Percentiles rank a stretch among this genome's conserved stretches.
These are phyloP conservation scores for Phylloporus sp. DNA, from an alignment of 768 basidiomycete species.

Conservation along the genomic window DNA sequence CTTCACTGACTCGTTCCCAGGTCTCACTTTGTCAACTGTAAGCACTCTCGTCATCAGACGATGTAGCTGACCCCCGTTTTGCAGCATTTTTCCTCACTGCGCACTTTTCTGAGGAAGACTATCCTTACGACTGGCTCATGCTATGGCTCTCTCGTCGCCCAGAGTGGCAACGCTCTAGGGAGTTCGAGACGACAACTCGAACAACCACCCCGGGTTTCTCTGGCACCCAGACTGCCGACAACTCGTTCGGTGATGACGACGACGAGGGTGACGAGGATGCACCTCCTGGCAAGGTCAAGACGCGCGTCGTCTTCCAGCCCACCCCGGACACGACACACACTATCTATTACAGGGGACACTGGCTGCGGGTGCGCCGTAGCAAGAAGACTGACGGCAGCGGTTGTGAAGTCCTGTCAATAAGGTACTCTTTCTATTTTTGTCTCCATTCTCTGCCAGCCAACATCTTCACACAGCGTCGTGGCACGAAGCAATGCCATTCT, in stretches of 20 bases:
- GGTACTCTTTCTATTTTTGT: conserved; percentile 37
- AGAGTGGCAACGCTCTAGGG: conserved; percentile 86
- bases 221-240: conserved; percentile 42
- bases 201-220: conserved; percentile 59
- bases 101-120: conserved; percentile 87
- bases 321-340: conserved; percentile 87
- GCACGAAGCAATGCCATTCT: conserved; percentile 80
- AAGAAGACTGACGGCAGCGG: conserved; percentile 66
- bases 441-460: conserved; percentile 11
- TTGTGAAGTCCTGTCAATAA: conserved; percentile 74
- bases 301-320: conserved; percentile 84
- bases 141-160: conserved; percentile 82
- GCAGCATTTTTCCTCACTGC: conserved; percentile 85
- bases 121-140: conserved; percentile 90
- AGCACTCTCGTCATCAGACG: conserved; percentile 30
- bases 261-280: conserved; percentile 45
- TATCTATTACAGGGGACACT: conserved; percentile 82
- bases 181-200: conserved; percentile 85
- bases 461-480: conserved; percentile 53
- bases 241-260: conserved; percentile 52
- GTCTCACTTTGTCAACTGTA: conserved; percentile 87
- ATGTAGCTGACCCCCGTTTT: conserved; percentile 4
- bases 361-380: conserved; percentile 71
- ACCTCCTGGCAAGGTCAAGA: conserved; percentile 61
- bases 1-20: conserved; percentile 32